Percentiles rank a stretch among this genome's conserved stretches.
Conservation (phyloP, 352 stramenopile species). For the Lagenidium sp. region DNA sequence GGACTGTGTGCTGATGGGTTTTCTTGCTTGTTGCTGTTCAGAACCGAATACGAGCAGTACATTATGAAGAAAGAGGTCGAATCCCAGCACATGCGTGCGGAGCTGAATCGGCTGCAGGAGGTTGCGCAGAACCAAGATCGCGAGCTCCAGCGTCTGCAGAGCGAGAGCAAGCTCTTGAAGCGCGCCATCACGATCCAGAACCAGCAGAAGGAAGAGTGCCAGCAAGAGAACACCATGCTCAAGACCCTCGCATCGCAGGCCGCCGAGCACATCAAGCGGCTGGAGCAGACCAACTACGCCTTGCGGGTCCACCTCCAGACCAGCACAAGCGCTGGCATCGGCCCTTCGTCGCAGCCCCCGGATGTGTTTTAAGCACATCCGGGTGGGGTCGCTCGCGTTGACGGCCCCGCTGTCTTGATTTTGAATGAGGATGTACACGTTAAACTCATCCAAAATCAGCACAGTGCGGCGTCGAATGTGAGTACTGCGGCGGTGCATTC, state of each 20-base stretch:
- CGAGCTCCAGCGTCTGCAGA: constrained; percentile 49
- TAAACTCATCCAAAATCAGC: no score
- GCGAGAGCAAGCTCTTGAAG: constrained; percentile 83
- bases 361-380: constrained; percentile 1
- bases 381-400: no score
- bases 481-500: no score
- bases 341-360: constrained; percentile 28
- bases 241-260: constrained; percentile 66
- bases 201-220: constrained; percentile 79
- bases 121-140: constrained; percentile 28
- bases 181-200: constrained; percentile 81
- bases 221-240: constrained; percentile 65
- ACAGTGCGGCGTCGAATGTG: no score
- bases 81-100: constrained; percentile 45
- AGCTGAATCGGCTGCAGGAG: constrained; percentile 39
- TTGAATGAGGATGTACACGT: no score
- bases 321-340: constrained; percentile 35
- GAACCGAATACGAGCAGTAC: constrained; percentile 76
- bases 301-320: constrained; percentile 79
- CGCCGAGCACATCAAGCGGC: constrained; percentile 77
- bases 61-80: constrained; percentile 77
- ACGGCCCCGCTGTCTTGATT: no score
- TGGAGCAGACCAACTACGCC: constrained; percentile 85
- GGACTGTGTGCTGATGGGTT: not conserved
- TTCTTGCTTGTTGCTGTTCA: not conserved